A percentile compares a stretch with the other conserved stretches of the same genome.
Evolutionary conservation across 768 basidiomycete genomes (phyloP).

Genomic region (Phylloporus rhodoxanthus): DNA sequence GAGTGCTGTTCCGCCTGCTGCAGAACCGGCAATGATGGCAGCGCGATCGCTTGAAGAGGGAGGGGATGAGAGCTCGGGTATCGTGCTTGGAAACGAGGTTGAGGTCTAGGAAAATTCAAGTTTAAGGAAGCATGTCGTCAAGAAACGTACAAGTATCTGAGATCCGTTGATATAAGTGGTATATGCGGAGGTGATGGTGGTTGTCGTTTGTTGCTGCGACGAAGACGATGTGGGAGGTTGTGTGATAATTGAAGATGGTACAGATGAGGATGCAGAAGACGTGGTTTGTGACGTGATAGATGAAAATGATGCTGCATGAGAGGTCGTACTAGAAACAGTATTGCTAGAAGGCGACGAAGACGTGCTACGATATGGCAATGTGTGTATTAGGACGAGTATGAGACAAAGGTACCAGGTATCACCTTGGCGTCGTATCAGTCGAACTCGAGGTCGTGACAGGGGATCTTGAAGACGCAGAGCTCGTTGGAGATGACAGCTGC

Average conservation of each 20-base stretch:
- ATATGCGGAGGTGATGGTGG: conserved; percentile 18
- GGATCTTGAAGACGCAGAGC: not conserved
- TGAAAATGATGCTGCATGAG: not conserved
- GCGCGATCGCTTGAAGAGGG: conserved; percentile 25
- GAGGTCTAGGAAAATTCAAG: conserved; percentile 6
- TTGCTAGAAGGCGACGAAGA: not conserved
- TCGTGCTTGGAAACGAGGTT: conserved; percentile 15
- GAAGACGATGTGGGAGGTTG: conserved; percentile 2
- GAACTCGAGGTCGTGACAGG: not conserved
- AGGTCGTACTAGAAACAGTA: not conserved
- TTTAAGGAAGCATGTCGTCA: not conserved
- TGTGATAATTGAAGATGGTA: conserved; percentile 1
- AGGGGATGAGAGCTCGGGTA: conserved; percentile 2
- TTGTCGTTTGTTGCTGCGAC: conserved; percentile 5
- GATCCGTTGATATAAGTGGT: conserved; percentile 16
- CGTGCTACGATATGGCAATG: not conserved
- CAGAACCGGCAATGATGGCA: conserved; percentile 39
- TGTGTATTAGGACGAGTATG: not conserved
- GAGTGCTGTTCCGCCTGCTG: conserved; percentile 34
- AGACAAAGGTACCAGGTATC: not conserved
- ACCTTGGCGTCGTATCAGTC: conserved; percentile 14
- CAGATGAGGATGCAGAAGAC: not conserved
- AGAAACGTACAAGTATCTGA: conserved; percentile 14
- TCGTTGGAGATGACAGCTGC: not conserved
- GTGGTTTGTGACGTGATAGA: not conserved